A percentile compares a stretch with the other conserved stretches of the same genome.
Evolutionary conservation across 306 rosid species (phyloP).

Genomic region (Corylus heterophylla): DNA sequence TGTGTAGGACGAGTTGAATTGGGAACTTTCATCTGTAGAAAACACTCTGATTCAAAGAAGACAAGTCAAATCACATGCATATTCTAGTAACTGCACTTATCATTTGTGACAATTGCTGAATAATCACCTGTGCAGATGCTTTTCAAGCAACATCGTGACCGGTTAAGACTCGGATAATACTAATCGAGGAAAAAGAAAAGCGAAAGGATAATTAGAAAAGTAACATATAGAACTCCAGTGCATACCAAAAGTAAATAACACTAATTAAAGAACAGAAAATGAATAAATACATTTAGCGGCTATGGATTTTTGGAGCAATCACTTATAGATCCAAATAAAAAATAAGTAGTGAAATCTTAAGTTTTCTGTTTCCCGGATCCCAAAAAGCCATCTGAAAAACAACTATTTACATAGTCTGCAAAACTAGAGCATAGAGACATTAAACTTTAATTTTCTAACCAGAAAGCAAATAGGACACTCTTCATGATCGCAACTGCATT

Average conservation of each 20-base stretch:
- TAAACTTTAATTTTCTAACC: constrained; percentile 42
- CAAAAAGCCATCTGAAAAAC: background rate
- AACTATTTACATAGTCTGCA: background rate
- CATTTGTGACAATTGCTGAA: constrained; percentile 18
- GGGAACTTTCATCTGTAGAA: constrained; percentile 99
- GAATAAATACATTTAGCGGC: background rate
- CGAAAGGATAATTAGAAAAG: constrained; percentile 32
- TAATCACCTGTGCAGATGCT: constrained; percentile 93
- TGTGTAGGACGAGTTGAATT: constrained; percentile 97
- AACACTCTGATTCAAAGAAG: constrained; percentile 74
- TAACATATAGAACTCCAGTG: background rate
- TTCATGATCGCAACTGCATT: constrained; percentile 60
- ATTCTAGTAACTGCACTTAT: constrained; percentile 12
- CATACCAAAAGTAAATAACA: constrained; percentile 10
- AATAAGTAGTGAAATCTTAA: background rate
- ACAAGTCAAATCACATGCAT: constrained; percentile 30
- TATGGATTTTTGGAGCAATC: background rate
- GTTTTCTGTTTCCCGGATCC: background rate
- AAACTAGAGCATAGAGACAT: background rate
- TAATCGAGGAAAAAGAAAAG: constrained; percentile 31
- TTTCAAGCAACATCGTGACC: constrained; percentile 98
- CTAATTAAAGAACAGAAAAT: background rate
- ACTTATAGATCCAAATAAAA: background rate
- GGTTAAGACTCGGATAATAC: constrained; percentile 98
- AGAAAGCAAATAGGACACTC: constrained; percentile 99